phyloP scores from a whole-genome alignment of 2,329 filamentous ascomycete genomes.

The Pezicula radicicola region DNA sequence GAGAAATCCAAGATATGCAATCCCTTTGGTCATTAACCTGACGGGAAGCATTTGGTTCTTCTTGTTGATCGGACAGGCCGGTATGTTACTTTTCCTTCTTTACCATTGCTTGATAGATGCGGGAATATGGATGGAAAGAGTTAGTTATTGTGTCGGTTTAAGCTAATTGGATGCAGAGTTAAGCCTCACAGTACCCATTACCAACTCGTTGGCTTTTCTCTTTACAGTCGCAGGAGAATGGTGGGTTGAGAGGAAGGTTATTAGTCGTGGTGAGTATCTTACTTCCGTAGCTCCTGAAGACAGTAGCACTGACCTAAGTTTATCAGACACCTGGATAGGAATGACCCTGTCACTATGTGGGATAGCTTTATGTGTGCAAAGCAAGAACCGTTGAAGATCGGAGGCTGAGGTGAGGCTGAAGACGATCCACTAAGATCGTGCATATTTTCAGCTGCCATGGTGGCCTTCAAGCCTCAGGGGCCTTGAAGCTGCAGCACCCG shows the following conservation, averaged over 20 bases:
- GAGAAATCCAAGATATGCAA: slow-evolving; percentile 76
- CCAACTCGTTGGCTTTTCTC: slow-evolving; percentile 91
- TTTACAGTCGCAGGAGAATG: slow-evolving; percentile 95
- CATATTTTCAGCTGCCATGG: background rate
- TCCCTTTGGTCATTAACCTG: slow-evolving; percentile 82
- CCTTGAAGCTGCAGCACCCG: no score
- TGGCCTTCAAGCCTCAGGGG: background rate
- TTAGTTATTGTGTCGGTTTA: no score
- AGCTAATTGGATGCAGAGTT: slow-evolving; percentile 55
- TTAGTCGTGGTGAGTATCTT: slow-evolving; percentile 66
- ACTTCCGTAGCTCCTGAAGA: slow-evolving; percentile 1
- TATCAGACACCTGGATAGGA: slow-evolving; percentile 74
- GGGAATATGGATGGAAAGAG: background rate
- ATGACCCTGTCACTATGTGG: slow-evolving; percentile 77
- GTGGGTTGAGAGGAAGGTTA: slow-evolving; percentile 90
- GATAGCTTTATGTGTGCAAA: slow-evolving; percentile 80
- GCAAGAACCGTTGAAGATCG: slow-evolving; percentile 38
- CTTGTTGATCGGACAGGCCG: slow-evolving; percentile 84
- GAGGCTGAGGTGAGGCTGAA: background rate
- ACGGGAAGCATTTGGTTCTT: slow-evolving; percentile 98
- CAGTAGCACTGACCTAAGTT: background rate
- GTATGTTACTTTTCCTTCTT: slow-evolving; percentile 45
- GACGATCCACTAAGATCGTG: background rate
- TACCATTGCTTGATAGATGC: background rate
- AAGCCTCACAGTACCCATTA: slow-evolving; percentile 90